Evolutionary conservation across 2,329 filamentous ascomycete species (phyloP), one percentile per base, ranked within the genome.

Genomic region (Berkeleyomyces basicola): DNA sequence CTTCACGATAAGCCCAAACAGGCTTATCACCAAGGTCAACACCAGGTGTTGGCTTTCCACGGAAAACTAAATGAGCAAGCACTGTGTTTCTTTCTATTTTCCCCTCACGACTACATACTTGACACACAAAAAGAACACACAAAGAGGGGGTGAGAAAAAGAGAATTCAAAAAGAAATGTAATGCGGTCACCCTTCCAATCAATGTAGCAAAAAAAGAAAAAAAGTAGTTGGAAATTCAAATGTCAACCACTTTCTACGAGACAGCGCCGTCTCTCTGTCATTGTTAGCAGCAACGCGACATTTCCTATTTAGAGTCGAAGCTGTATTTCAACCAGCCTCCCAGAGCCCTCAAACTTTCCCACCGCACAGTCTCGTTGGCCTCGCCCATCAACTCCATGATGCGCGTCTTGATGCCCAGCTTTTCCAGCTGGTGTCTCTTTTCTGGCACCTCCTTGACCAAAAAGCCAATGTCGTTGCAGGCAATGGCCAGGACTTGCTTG

Each of bases 331-430:
- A 72, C 81, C 81, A 84, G 16, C 80, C 79, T 23, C 81, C 81
- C 47, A 96, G 83, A 14, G 91, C 90, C 69, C 87, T 83, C 75
- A 96, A 75, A 73, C 88, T 93, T 78, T 96, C 91, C 90, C 90
- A 96, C 70, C 91, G 80, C 57, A 96, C 89, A 65, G 83, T 85
- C 76, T 96, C 90, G 69, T 96, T 90, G 64, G 84, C 80, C 70
- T 95, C 89, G 69, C 83, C 85, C 91, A 96, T 96, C 70, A 96
- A 78, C 75, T 90, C 88, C 90, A 96, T 95, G 65, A 96, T 86
- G 67, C 89, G 81, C 16, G 82, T 82, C 81, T 96, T 96, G 66
- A 96, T 74, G 0, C 90, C 90, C 51, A 90, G 74, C 75, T 85
- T 90, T 76, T 96, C 91, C 68, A 96, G 78, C 71, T 87, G 82